phyloP scores from a whole-genome alignment of 148 eudicot species.

The Amaranthus cruentus region DNA sequence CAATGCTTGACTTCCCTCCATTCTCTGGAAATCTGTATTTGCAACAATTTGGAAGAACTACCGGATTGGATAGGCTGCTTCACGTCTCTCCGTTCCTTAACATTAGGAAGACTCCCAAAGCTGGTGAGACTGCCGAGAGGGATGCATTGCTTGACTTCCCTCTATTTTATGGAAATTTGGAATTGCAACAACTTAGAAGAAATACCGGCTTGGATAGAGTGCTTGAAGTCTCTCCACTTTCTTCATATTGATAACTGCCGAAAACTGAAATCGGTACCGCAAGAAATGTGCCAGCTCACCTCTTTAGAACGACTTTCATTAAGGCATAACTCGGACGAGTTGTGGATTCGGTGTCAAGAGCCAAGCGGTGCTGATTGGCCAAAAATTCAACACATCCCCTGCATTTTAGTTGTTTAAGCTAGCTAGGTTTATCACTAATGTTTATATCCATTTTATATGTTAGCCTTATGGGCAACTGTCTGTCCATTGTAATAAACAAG shows the following conservation, averaged over 20 bases:
- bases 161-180: background rate
- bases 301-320: background rate
- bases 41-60: background rate
- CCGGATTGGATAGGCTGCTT: constrained; percentile 10
- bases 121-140: background rate
- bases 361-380: constrained; percentile 10
- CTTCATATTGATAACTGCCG: accelerated
- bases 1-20: background rate
- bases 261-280: constrained; percentile 1
- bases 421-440: too few relatives aligned
- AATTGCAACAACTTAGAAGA: background rate
- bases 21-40: background rate
- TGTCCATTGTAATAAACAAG: too few relatives aligned
- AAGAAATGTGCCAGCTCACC: constrained; percentile 3
- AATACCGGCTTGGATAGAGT: constrained; percentile 9
- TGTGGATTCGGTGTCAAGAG: background rate
- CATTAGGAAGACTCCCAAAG: background rate
- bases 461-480: too few relatives aligned
- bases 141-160: constrained; percentile 7
- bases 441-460: too few relatives aligned
- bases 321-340: background rate
- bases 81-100: constrained; percentile 2
- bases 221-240: constrained; percentile 2
- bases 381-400: constrained; percentile 4
- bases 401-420: background rate